These are phyloP conservation scores for Pseudogymnoascus verrucosus DNA, from an alignment of 2,329 filamentous ascomycete species.

Conservation along the genomic window DNA sequence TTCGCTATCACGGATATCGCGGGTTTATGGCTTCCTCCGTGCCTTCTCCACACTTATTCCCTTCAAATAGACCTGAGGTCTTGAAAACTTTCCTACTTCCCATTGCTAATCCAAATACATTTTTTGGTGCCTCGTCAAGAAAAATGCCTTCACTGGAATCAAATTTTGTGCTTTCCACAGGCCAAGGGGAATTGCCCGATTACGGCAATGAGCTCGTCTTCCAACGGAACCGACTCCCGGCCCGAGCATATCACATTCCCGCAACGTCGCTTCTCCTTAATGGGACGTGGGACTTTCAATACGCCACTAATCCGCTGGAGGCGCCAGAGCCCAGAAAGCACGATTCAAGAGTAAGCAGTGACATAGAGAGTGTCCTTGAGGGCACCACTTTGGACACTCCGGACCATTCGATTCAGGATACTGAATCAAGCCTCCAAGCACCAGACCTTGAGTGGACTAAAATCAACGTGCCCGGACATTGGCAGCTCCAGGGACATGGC, in stretches of 20 bases:
- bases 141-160: background rate
- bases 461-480: conserved; percentile 54
- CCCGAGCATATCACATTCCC: conserved; percentile 46
- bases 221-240: conserved; percentile 43
- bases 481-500: conserved; percentile 63
- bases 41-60: background rate
- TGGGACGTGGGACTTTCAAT: conserved; percentile 49
- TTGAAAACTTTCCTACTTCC: background rate
- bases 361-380: conserved; percentile 10
- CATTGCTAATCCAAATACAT: background rate
- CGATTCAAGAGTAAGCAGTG: conserved; percentile 19
- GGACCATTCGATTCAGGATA: background rate
- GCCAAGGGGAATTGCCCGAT: conserved; percentile 32
- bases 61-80: background rate
- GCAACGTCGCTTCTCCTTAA: conserved; percentile 43
- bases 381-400: background rate
- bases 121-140: background rate
- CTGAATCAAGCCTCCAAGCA: conserved; percentile 1
- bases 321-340: conserved; percentile 33
- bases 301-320: conserved; percentile 37
- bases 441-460: conserved; percentile 4
- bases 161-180: conserved; percentile 9
- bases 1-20: background rate
- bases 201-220: conserved; percentile 45
- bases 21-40: background rate